These are phyloP conservation scores for Yarrowia keelungensis DNA, from an alignment of 805 yeast genomes.

Conservation along the genomic window DNA sequence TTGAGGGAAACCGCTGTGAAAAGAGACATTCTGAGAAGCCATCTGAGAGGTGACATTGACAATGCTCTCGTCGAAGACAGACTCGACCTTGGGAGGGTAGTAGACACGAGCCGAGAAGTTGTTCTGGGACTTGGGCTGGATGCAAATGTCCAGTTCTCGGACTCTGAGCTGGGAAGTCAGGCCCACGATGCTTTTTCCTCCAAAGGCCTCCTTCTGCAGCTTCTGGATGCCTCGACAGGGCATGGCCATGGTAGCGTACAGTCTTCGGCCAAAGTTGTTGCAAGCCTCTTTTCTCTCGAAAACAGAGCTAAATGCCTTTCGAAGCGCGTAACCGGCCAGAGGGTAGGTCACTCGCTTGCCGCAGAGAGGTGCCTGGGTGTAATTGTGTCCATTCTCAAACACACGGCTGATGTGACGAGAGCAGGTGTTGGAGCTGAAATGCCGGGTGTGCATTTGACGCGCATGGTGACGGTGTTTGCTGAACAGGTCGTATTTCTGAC, in stretches of 20 bases:
- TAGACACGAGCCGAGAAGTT: neutral
- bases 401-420: conserved; percentile 4
- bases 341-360: conserved; percentile 18
- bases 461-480: conserved; percentile 15
- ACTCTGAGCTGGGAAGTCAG: conserved; percentile 18
- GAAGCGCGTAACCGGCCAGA: conserved; percentile 8
- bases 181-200: conserved; percentile 14
- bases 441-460: conserved; percentile 21
- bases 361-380: conserved; percentile 19
- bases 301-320: conserved; percentile 4
- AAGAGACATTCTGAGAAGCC: too few relatives aligned
- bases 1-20: too few relatives aligned
- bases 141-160: conserved; percentile 20
- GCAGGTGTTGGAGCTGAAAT: conserved; percentile 28
- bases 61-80: conserved; percentile 7
- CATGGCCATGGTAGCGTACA: conserved; percentile 37
- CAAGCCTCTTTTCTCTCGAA: neutral
- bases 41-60: too few relatives aligned
- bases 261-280: neutral
- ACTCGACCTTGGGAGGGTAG: conserved; percentile 18
- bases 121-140: neutral
- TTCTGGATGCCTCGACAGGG: conserved; percentile 17
- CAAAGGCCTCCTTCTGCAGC: conserved; percentile 17
- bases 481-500: conserved; percentile 18
- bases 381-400: conserved; percentile 24